Base-by-base conservation (phyloP, 192 early-diverging fungal genomes). In the Podila verticillata region DNA sequence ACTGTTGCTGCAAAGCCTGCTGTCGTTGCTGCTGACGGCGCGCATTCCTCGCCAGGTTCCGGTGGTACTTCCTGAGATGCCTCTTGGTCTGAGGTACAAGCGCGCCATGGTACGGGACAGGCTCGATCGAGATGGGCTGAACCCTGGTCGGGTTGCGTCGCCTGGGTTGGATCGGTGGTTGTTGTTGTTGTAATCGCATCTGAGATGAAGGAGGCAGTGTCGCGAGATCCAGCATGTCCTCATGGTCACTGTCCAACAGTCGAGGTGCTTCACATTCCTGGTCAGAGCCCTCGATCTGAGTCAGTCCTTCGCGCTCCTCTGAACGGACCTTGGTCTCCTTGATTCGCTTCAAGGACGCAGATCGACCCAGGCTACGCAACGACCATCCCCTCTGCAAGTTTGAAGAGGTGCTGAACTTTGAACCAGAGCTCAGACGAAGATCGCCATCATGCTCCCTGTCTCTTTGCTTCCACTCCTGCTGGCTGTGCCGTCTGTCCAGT, bases 41-140 rank as follows among this genome's bases (percentile, higher is more conserved):
- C 20, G 22, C 65, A 31, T 13, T 17, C 47, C 68, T 8, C 6
- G 66, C 70, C 36, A 72, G 39, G 3, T 51, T 60, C 0, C 75
- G 65, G 10, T 63, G 70, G 30, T 80, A 80, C 26, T 65, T 58
- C n/a, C 49, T 39, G 29, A 48, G 68, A 24, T 80, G 19, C 30
- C 58, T 61, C n/a, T 48, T 39, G 2, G 70, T 80, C 26, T 65
- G 66, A 4, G 75, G 69, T 2, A 80, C 75, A 20, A 80, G 51
- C 5, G 39, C 70, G 17, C 75, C 75, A 68, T 80, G 75, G 66
- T 68, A 80, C 0, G 63, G 63, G 3, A 80, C 36, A 2, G 75
- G 75, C 34, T 80, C 75, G 20, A 72, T 68, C 35, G 75, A 80
- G 60, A 80, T 80, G 26, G 77, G 70, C 44, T 80, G 77, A 15